phyloP scores from a whole-genome alignment of 2,329 filamentous ascomycete genomes.

The Coleophoma cylindrospora region DNA sequence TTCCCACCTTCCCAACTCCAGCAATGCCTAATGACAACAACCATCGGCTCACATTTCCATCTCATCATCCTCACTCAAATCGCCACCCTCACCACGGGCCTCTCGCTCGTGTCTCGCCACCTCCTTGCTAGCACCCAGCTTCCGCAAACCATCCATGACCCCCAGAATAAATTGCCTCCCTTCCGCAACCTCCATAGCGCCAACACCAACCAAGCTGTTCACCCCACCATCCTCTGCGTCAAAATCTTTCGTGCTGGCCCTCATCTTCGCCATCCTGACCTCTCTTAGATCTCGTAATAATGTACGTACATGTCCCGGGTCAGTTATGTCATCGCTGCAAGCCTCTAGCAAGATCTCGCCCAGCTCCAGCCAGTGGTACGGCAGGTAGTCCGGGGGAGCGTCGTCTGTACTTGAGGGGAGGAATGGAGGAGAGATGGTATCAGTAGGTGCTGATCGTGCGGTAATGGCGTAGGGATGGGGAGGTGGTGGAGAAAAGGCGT shows the following conservation, averaged over 20 bases:
- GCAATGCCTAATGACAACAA: not conserved
- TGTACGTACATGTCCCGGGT: slow-evolving; percentile 68
- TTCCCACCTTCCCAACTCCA: not conserved
- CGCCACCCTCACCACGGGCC: slow-evolving; percentile 49
- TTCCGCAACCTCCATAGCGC: slow-evolving; percentile 89
- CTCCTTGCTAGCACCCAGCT: slow-evolving; percentile 77
- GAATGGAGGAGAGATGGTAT: slow-evolving; percentile 65
- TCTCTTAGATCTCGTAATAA: slow-evolving; percentile 79
- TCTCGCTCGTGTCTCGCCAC: slow-evolving; percentile 69
- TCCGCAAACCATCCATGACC: slow-evolving; percentile 83
- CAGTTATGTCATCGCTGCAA: slow-evolving; percentile 75
- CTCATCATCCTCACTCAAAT: slow-evolving; percentile 53
- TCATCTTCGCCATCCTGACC: slow-evolving; percentile 83
- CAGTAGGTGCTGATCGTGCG: slow-evolving; percentile 17
- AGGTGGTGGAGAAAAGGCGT: slow-evolving; percentile 73
- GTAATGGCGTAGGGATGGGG: slow-evolving; percentile 51
- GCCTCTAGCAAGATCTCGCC: slow-evolving; percentile 82
- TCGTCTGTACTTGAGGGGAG: slow-evolving; percentile 67
- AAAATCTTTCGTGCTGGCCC: slow-evolving; percentile 66
- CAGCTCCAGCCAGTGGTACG: slow-evolving; percentile 94
- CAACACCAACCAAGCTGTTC: slow-evolving; percentile 66
- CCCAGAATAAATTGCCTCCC: slow-evolving; percentile 77
- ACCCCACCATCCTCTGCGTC: slow-evolving; percentile 68
- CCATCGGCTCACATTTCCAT: slow-evolving; percentile 15
- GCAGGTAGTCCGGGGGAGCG: slow-evolving; percentile 65